Evolutionary conservation across 2,329 filamentous ascomycete genomes (phyloP), one percentile per base, ranked within the genome.

Genomic region (Diaporthe aspalathi): DNA sequence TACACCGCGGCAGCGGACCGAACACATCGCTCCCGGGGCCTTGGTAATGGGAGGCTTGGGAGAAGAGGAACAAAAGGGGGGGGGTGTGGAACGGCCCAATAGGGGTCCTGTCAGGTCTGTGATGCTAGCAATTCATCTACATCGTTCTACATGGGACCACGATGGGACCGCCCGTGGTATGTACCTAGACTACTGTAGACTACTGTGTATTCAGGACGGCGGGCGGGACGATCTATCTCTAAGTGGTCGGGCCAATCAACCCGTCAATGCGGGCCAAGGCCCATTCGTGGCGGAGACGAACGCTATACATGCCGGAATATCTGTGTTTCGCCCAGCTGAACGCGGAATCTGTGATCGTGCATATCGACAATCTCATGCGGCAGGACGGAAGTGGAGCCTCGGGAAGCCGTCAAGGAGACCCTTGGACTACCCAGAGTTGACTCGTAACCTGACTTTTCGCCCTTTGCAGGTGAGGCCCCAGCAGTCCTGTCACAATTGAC

Each of bases 1-100:
- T 68, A 65, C 71, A 73, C 63, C 56, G 71, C 68, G 60, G 68
- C 52, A 56, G 68, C 71, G 68, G 68, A 68, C 62, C 54, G 68
- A 57, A 56, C 50, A 70, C 63, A 54, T 71, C 63, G 49, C 68
- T 70, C 45, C 67, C 70, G 60, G 57, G 35, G 47, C 45, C 43
- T 54, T 67, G 70, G 67, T 63, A 63, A 45, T 52, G 57, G 40
- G 62, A 72, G 35, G 16, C n/a, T 24, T 8, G 40, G 5, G 20
- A 56, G 17, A 65, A 65, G 24, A 24, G 57, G 38, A 43, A 40
- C n/a, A n/a, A n/a, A n/a, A n/a, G n/a, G n/a, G n/a, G n/a, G n/a
- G n/a, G n/a, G n/a, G n/a, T n/a, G n/a, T n/a, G n/a, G n/a, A n/a
- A n/a, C n/a, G 63, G 9, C 9, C 35, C 53, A 49, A 68, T 50